Percentiles rank a stretch among this genome's conserved stretches.
Evolutionary conservation across 768 basidiomycete genomes (phyloP).

Genomic region (Trametes maxima): DNA sequence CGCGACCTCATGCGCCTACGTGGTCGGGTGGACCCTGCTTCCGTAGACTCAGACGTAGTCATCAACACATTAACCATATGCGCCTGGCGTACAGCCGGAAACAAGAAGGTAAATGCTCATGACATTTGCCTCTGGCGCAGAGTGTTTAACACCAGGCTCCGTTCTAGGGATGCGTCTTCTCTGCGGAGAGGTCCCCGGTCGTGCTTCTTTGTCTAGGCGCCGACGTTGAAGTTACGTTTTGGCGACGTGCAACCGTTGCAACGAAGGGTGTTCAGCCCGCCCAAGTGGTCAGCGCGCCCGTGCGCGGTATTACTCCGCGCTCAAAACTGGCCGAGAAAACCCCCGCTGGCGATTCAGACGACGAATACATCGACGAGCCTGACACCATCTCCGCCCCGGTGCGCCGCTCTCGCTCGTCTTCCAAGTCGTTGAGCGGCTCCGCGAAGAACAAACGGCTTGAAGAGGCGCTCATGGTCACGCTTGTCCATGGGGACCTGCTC

Average conservation of each 20-base stretch:
- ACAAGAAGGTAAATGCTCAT: slow-evolving; percentile 9
- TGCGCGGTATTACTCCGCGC: no score
- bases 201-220: slow-evolving; percentile 20
- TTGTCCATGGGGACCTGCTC: slow-evolving; percentile 44
- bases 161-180: slow-evolving; percentile 11
- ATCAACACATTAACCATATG: background rate
- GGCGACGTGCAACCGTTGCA: background rate
- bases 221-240: slow-evolving; percentile 20
- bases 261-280: background rate
- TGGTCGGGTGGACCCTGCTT: background rate
- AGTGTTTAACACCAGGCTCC: background rate
- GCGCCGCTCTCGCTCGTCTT: background rate
- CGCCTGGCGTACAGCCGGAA: slow-evolving; percentile 17
- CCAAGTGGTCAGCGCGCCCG: no score
- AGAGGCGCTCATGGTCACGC: slow-evolving; percentile 30
- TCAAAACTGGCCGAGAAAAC: no score
- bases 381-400: background rate
- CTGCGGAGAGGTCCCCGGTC: slow-evolving; percentile 1
- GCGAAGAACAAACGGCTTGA: background rate
- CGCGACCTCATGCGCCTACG: slow-evolving; percentile 12
- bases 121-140: background rate
- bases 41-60: background rate
- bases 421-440: background rate
- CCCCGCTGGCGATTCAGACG: background rate
- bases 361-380: background rate